These are phyloP conservation scores for Chenopodium quinoa DNA, from an alignment of 148 eudicot species.

Conservation along the genomic window DNA sequence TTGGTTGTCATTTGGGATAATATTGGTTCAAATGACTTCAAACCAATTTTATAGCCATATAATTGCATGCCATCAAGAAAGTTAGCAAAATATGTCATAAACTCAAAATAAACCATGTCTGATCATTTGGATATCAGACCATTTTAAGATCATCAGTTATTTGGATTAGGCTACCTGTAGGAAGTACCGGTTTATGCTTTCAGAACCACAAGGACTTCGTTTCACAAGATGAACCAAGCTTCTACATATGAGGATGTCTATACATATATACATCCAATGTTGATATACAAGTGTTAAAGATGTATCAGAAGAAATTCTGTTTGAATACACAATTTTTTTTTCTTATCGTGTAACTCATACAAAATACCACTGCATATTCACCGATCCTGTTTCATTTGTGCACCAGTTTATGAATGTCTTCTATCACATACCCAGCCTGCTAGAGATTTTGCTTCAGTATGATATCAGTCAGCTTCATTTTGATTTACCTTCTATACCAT, in stretches of 20 bases:
- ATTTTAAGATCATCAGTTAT: too few species aligned
- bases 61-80: not conserved
- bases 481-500: conserved; percentile 2
- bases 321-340: not conserved
- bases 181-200: not conserved
- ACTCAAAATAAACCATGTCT: not conserved
- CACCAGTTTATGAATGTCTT: not conserved
- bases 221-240: not conserved
- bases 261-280: conserved; percentile 7
- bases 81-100: not conserved
- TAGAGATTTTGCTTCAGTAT: not conserved
- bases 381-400: not conserved
- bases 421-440: not conserved
- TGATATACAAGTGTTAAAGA: not conserved
- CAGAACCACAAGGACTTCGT: not conserved
- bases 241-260: not conserved
- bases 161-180: not conserved
- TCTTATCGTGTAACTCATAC: not conserved
- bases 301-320: not conserved
- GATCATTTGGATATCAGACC: not conserved
- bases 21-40: not conserved
- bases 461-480: conserved; percentile 8
- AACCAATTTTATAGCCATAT: not conserved
- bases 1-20: not conserved
- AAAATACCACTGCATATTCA: not conserved